Conservation (phyloP, 805 yeast genomes). For the Candida endomychidarum region DNA sequence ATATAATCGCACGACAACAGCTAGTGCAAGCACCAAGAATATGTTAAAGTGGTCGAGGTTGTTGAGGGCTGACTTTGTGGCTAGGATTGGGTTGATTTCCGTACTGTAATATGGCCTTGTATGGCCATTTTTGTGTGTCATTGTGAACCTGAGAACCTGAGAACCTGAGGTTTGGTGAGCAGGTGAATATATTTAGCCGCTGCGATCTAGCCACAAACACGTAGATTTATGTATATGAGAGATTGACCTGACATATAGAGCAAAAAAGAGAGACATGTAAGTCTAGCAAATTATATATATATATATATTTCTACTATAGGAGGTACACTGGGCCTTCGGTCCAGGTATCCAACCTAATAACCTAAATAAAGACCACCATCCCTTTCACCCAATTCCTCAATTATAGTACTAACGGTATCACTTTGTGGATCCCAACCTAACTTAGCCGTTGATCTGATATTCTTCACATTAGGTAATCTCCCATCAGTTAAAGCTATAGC, state of each 20-base stretch:
- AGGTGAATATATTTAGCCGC: too few species aligned
- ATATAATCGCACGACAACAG: slow-evolving; percentile 29
- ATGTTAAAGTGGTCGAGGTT: slow-evolving; percentile 22
- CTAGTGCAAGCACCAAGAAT: slow-evolving; percentile 22
- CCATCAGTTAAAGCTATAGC: slow-evolving; percentile 81
- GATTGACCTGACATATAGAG: too few species aligned
- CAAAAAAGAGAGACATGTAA: too few species aligned
- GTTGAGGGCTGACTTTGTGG: slow-evolving; percentile 15
- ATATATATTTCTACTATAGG: too few species aligned
- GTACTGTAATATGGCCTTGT: slow-evolving; percentile 28
- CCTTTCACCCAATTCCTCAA: slow-evolving; percentile 67
- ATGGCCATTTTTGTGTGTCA: slow-evolving; percentile 31
- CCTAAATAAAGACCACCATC: slow-evolving; percentile 74
- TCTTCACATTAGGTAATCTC: slow-evolving; percentile 65
- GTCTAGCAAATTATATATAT: too few species aligned
- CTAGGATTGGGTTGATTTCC: slow-evolving; percentile 18
- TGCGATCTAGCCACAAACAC: too few species aligned
- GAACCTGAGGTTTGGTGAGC: too few species aligned
- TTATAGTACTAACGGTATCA: slow-evolving; percentile 47
- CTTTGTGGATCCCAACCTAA: slow-evolving; percentile 78
- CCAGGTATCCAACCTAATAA: slow-evolving; percentile 17
- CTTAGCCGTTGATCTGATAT: slow-evolving; percentile 66
- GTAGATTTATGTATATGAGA: too few species aligned
- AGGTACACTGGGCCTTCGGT: too few species aligned
- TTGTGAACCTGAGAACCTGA: too few species aligned